Conservation (phyloP, 495 filamentous ascomycete species). For the Aspergillus campestris region DNA sequence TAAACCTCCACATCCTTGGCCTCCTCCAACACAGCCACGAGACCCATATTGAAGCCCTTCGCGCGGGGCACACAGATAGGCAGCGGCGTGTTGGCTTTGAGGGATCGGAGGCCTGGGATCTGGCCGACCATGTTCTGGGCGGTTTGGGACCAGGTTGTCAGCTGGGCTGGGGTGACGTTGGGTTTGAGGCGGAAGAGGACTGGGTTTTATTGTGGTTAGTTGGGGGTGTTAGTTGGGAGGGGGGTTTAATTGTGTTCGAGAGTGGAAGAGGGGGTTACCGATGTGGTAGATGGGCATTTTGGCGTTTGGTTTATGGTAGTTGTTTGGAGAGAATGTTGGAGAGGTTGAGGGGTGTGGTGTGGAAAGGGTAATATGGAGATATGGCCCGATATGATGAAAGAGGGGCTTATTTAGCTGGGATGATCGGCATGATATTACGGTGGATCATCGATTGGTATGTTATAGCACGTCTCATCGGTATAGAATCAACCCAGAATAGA, state of each 20-base stretch:
- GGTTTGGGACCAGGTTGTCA: conserved; percentile 21
- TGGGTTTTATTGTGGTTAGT: conserved; percentile 11
- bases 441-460: too few species aligned
- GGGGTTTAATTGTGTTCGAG: too few species aligned
- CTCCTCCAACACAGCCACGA: conserved; percentile 34
- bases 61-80: conserved; percentile 32
- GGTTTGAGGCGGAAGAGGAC: conserved; percentile 39
- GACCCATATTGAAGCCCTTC: conserved; percentile 35
- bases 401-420: too few species aligned
- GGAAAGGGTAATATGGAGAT: too few species aligned
- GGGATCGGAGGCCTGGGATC: conserved; percentile 29
- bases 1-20: conserved; percentile 29
- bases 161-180: conserved; percentile 23
- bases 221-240: not conserved
- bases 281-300: conserved; percentile 20
- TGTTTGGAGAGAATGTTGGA: not conserved
- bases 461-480: not conserved
- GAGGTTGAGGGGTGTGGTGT: too few species aligned
- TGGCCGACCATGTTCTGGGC: conserved; percentile 30
- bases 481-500: not conserved
- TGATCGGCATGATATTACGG: too few species aligned
- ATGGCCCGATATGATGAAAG: too few species aligned
- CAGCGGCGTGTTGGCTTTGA: conserved; percentile 23
- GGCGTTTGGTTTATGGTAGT: not conserved
- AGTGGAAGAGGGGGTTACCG: conserved; percentile 5